Base-by-base conservation (phyloP, 164 flowering plant genomes). In the Pachysandra terminalis region DNA sequence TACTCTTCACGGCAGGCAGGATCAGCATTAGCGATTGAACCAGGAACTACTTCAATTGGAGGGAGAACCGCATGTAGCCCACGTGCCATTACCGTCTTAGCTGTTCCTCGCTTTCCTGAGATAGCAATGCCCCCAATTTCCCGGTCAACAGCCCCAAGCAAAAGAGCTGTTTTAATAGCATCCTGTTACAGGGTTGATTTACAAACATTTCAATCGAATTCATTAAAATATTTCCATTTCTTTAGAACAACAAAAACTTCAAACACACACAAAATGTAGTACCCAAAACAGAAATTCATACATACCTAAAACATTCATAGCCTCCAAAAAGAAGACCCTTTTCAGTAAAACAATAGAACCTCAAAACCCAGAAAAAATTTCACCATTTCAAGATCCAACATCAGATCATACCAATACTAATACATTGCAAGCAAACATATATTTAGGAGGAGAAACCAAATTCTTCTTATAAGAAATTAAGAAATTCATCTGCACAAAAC, bases 81-180 rank as follows among this genome's bases (percentile, higher is more conserved):
- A 49, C 97, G 93, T 13, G 98, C 97, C 98, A 95, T 91, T 10
- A 92, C 89, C 24, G 98, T 95, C 83, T 95, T 95, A 59, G 96
- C 97, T 22, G 97, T 95, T 78, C 98, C 97, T 76, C 98, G 78
- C 75, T 79, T 92, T 62, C 98, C 98, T 24, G 88, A 91, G 55
- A 94, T 89, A 56, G 96, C 97, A 79, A 94, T 87, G 22, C 97
- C 97, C 70, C 97, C 97, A 63, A 94, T 84, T 60, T 90, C 92
- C 60, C 96, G 96, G 69, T 91, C 98, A 77, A 87, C 81, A 35
- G 98, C 98, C 52, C 98, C 98, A 75, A 94, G 93, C 71, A 94
- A 68, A 54, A 94, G 81, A 58, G 98, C 96, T 59, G 96, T 91
- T 81, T 94, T 94, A 41, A 94, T 90, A 10, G 96, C 98, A 85